Percentiles rank a stretch among this genome's conserved stretches.
These are phyloP conservation scores for Leccinum subgranulosum DNA, from an alignment of 768 basidiomycete species.

Conservation along the genomic window DNA sequence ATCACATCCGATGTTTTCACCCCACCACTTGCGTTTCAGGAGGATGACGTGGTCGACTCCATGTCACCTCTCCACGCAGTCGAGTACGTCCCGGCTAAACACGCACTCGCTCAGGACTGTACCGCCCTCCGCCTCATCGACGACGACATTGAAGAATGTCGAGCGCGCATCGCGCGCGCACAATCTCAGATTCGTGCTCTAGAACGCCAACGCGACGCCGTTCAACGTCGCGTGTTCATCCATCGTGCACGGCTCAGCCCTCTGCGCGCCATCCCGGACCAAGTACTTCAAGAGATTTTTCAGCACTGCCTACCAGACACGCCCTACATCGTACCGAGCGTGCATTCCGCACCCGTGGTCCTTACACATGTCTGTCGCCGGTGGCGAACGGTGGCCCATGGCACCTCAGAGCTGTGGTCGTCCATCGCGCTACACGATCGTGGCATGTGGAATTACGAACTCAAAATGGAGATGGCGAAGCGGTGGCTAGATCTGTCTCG, in stretches of 20 bases:
- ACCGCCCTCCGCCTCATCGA: conserved; percentile 14
- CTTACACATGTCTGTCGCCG: conserved; percentile 33
- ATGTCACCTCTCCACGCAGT: conserved; percentile 17
- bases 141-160: conserved; percentile 19
- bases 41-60: conserved; percentile 18
- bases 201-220: conserved; percentile 14
- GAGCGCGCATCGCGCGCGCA: conserved; percentile 9
- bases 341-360: conserved; percentile 27
- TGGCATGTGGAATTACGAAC: conserved; percentile 29
- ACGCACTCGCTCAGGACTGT: conserved; percentile 18
- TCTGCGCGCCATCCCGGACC: conserved; percentile 28
- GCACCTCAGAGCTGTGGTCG: conserved; percentile 33
- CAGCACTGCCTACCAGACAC: conserved; percentile 23
- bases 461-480: conserved; percentile 24
- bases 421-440: conserved; percentile 25
- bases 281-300: conserved; percentile 33
- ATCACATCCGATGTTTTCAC: neutral
- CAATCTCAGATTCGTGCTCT: conserved; percentile 17
- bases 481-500: conserved; percentile 21
- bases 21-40: neutral
- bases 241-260: conserved; percentile 29
- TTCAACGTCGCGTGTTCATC: conserved; percentile 16
- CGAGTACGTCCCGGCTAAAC: conserved; percentile 18
- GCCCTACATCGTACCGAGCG: conserved; percentile 21
- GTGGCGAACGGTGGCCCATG: conserved; percentile 28